Base-by-base conservation (phyloP, 164 flowering plant species). In the Warburgia ugandensis region DNA sequence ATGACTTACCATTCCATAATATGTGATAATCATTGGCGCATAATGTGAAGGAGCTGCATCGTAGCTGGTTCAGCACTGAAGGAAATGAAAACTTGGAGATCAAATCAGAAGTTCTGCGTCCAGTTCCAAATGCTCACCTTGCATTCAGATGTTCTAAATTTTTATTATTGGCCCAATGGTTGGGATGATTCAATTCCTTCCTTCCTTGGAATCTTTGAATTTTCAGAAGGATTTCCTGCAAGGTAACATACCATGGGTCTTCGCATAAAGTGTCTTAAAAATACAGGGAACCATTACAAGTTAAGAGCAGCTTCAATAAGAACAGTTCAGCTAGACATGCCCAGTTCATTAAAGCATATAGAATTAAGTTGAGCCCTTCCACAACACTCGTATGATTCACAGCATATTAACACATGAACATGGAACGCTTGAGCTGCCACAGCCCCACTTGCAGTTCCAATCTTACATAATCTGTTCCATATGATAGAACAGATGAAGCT, bases 291-390 rank as follows among this genome's bases (percentile, higher is more conserved):
- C n/a, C n/a, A n/a, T n/a, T n/a, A n/a, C n/a, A n/a, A n/a, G n/a
- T n/a, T n/a, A n/a, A n/a, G n/a, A n/a, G n/a, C n/a, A n/a, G n/a
- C n/a, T n/a, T n/a, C n/a, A n/a, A n/a, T n/a, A n/a, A n/a, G n/a
- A n/a, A n/a, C n/a, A n/a, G n/a, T n/a, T n/a, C n/a, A n/a, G n/a
- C n/a, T n/a, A n/a, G 37, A 21, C 74, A 48, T 79, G 85, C 95
- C 97, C 12, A 88, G 82, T 63, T 88, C 95, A 61, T 88, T 85
- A 26, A 75, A 79, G 76, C 97, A 88, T 54, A 88, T 83, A 41
- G 97, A 88, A 73, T 88, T 95, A 66, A 88, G 95, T 59, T 81
- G 97, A n/a, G 85, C 97, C 68, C 97, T 73, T 58, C 83, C 97
- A 48, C 85, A 83, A 65, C 85, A 85, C 52, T 88, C 85, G 61